phyloP scores from a whole-genome alignment of 257 asterid species.

The Oldenlandia corymbosa region DNA sequence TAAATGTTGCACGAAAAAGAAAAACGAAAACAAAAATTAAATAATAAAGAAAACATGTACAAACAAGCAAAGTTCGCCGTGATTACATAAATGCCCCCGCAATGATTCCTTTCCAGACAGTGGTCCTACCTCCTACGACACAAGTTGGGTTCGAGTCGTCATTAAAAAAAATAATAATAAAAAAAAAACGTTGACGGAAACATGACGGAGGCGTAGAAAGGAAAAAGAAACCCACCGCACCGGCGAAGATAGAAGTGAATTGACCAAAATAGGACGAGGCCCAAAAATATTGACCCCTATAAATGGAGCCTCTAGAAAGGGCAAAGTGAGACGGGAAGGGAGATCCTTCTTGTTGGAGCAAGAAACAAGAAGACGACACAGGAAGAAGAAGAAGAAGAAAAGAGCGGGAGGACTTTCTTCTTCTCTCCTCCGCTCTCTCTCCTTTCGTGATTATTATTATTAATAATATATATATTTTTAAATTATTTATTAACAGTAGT shows the following conservation, averaged over 20 bases:
- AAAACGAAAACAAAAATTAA: too few relatives aligned
- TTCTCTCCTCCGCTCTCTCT: slow-evolving; percentile 25
- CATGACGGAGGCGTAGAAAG: background rate
- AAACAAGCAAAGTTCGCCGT: too few relatives aligned
- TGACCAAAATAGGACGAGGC: slow-evolving; percentile 2
- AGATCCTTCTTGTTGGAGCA: background rate
- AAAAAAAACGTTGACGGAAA: background rate
- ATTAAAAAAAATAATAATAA: too few relatives aligned
- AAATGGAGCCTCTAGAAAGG: slow-evolving; percentile 26
- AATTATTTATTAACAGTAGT: too few relatives aligned
- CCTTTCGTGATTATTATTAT: too few relatives aligned
- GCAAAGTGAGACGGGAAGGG: slow-evolving; percentile 16
- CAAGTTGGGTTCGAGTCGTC: too few relatives aligned
- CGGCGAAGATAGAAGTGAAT: background rate
- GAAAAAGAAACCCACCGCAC: background rate
- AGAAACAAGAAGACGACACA: background rate
- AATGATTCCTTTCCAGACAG: too few relatives aligned
- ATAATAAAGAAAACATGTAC: too few relatives aligned
- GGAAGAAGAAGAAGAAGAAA: slow-evolving; percentile 14
- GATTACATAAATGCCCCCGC: too few relatives aligned
- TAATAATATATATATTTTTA: too few relatives aligned
- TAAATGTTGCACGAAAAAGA: too few relatives aligned
- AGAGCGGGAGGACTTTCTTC: slow-evolving; percentile 41
- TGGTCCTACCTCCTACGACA: too few relatives aligned
- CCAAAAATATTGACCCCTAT: background rate